Evolutionary conservation across 108 stramenopile genomes (phyloP).

Genomic region (Bacterosira constricta): DNA sequence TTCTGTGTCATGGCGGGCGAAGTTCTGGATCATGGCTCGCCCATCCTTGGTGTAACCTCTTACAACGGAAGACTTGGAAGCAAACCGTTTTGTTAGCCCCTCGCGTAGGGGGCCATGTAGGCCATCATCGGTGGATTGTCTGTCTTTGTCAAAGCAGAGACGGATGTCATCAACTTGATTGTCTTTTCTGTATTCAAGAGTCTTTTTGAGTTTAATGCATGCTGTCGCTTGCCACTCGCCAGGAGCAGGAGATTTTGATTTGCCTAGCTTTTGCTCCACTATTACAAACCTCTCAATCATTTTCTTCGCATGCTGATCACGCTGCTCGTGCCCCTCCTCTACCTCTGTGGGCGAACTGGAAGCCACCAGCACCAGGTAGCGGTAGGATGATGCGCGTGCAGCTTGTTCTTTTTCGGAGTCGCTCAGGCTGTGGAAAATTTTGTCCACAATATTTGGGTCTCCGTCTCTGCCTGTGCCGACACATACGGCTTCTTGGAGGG

Average conservation of each 20-base stretch:
- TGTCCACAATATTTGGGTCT: too few species aligned
- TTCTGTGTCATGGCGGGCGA: slow-evolving; percentile 37
- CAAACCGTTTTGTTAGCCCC: slow-evolving; percentile 30
- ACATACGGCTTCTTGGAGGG: too few species aligned
- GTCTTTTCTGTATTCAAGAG: slow-evolving; percentile 34
- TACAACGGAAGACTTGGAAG: slow-evolving; percentile 25
- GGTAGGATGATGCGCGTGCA: slow-evolving; percentile 25
- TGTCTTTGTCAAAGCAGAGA: slow-evolving; percentile 41
- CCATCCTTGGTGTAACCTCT: slow-evolving; percentile 52
- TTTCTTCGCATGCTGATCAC: slow-evolving; percentile 18
- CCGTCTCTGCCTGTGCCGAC: too few species aligned
- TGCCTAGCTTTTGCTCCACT: slow-evolving; percentile 26
- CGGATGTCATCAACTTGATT: slow-evolving; percentile 45
- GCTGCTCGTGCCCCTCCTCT: not conserved
- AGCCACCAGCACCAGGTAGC: too few species aligned
- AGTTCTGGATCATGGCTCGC: slow-evolving; percentile 47
- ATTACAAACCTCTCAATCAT: slow-evolving; percentile 10
- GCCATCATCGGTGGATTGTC: slow-evolving; percentile 4
- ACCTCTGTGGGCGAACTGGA: slow-evolving; percentile 1
- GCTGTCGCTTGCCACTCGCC: slow-evolving; percentile 15
- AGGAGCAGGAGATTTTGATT: not conserved
- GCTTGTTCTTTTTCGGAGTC: slow-evolving; percentile 14
- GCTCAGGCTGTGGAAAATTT: slow-evolving; percentile 5
- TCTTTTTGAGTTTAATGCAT: slow-evolving; percentile 19
- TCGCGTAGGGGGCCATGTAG: slow-evolving; percentile 31